phyloP scores from a whole-genome alignment of 2,329 filamentous ascomycete species.

The Metarhizium brunneum region DNA sequence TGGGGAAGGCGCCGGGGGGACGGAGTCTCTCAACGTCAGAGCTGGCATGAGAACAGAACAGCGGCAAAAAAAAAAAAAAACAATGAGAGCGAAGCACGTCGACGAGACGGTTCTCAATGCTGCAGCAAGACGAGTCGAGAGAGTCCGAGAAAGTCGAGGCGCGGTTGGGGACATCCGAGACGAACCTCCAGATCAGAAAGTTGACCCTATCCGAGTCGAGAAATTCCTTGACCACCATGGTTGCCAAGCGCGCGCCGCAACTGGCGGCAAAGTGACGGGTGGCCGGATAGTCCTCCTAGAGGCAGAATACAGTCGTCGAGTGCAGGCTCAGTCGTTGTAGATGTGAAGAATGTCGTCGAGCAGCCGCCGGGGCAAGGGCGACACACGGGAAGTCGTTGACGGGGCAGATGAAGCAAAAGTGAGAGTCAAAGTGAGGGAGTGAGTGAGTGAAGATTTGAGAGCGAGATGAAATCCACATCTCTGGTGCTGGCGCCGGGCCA shows the following conservation, averaged over 20 bases:
- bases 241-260: conserved; percentile 20
- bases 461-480: conserved; percentile 15
- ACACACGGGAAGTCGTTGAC: background rate
- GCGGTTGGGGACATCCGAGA: conserved; percentile 19
- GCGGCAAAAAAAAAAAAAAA: conserved; percentile 9
- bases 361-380: conserved; percentile 2
- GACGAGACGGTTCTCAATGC: background rate
- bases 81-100: background rate
- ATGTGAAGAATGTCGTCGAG: background rate
- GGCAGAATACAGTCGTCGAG: background rate
- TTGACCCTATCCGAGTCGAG: conserved; percentile 60
- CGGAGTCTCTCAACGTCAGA: conserved; percentile 4
- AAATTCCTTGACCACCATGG: conserved; percentile 48
- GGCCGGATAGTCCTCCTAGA: conserved; percentile 5
- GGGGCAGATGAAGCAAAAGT: conserved; percentile 4
- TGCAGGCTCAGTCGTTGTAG: conserved; percentile 5
- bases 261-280: conserved; percentile 22
- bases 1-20: conserved; percentile 6
- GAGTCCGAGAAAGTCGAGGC: conserved; percentile 11
- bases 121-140: background rate
- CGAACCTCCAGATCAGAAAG: conserved; percentile 63
- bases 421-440: conserved; percentile 10
- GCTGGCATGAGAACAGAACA: conserved; percentile 13
- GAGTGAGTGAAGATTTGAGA: conserved; percentile 17
- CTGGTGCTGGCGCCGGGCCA: background rate